Base-by-base conservation (phyloP, 768 basidiomycete species). In the Mycena rebaudengoi region DNA sequence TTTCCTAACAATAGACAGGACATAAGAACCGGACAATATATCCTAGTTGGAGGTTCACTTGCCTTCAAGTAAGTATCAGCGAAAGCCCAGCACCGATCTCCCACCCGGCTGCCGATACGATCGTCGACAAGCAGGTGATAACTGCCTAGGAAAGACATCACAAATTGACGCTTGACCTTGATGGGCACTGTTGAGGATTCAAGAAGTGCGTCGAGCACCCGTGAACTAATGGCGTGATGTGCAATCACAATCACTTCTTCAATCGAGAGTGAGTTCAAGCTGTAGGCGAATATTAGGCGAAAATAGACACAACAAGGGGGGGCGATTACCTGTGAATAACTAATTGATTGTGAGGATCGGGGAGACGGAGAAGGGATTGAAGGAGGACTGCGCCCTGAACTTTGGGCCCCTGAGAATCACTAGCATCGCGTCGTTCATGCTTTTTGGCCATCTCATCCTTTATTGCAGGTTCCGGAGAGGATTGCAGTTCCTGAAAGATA, bases 51-150 rank as follows among this genome's bases (percentile, higher is more conserved):
- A 49, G 16, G 23, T 26, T 6, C 20, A 72, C 82, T 23, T 64
- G 96, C 95, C 82, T 92, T 96, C 67, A 98, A 84, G 76, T 92
- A 98, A 1, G 94, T 90, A 77, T 99, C 98, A n/a, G 92, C 90
- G 64, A 86, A 88, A 1, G 84, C 87, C 95, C 95, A 99, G 67
- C 91, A 93, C n/a, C 91, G 88, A 70, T 96, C 97, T 5, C 87
- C 93, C 0, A 99, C 89, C 46, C 95, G 85, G 70, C 93, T 94
- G 44, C 98, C 98, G 65, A 98, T 88, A 44, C 91, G 88, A 73
- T 98, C 95, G 73, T 96, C 92, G 6, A 92, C 92, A 32, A 99
- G 87, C 29, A 79, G 72, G 71, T 91, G 89, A 76, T 90, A 98
- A 62, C 90, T 85, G 7, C 90, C 93, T 37, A 95, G 85, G 71